These are phyloP conservation scores for Psidium friedrichsthalianum DNA, from an alignment of 345 rosid species.

Conservation along the genomic window DNA sequence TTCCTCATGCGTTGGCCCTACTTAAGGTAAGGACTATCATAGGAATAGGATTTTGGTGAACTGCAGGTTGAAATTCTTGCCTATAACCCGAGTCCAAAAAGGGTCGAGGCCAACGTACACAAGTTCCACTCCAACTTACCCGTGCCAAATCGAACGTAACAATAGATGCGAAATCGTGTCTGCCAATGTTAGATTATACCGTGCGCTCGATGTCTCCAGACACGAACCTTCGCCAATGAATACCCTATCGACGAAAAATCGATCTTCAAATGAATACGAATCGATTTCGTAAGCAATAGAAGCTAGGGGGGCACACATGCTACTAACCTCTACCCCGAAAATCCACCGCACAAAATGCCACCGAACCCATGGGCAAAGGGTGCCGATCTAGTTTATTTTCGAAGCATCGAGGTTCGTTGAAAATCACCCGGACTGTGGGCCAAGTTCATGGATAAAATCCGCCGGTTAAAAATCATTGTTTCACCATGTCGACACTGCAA, in stretches of 20 bases:
- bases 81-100: neutral
- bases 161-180: neutral
- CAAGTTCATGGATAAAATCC: too few relatives aligned
- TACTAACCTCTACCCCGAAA: fast-evolving
- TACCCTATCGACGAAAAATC: fast-evolving
- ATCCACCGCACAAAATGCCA: fast-evolving
- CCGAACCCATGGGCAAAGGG: neutral
- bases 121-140: neutral
- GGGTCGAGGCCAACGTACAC: neutral
- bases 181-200: neutral
- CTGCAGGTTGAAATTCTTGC: neutral
- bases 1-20: neutral
- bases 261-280: neutral
- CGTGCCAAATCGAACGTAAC: neutral
- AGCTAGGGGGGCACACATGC: fast-evolving
- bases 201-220: neutral
- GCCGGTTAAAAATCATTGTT: too few relatives aligned
- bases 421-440: too few relatives aligned
- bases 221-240: too few relatives aligned
- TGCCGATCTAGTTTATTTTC: neutral
- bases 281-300: neutral
- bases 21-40: neutral
- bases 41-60: neutral
- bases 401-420: too few relatives aligned
- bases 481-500: too few relatives aligned